Evolutionary conservation across 805 yeast genomes (phyloP).

Genomic region (Maudiozyma barnettii): DNA sequence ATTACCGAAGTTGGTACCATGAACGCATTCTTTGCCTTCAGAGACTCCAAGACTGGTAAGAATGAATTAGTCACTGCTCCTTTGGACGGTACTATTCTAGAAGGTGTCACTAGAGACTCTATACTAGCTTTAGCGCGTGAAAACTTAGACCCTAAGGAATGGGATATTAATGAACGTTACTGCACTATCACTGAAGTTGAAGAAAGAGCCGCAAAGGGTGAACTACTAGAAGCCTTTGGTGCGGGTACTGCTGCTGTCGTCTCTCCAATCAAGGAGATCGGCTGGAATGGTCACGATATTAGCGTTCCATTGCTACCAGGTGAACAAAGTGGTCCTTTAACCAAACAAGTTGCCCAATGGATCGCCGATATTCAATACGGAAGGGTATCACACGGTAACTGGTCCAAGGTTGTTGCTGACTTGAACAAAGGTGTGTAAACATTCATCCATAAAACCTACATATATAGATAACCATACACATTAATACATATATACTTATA

Average conservation of each 20-base stretch:
- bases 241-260: constrained; percentile 98
- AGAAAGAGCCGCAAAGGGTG: constrained; percentile 67
- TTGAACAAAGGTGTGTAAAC: constrained; percentile 4
- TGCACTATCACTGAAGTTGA: constrained; percentile 71
- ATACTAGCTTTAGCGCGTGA: constrained; percentile 66
- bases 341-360: constrained; percentile 73
- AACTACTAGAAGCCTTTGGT: constrained; percentile 88
- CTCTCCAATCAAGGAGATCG: constrained; percentile 80
- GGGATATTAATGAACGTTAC: constrained; percentile 78
- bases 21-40: constrained; percentile 85
- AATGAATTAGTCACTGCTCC: constrained; percentile 93
- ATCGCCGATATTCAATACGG: constrained; percentile 87
- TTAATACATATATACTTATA: neutral
- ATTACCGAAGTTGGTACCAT: constrained; percentile 96
- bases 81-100: constrained; percentile 90
- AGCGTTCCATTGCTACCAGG: constrained; percentile 71
- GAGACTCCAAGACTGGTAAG: constrained; percentile 60
- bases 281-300: constrained; percentile 64
- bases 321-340: constrained; percentile 66
- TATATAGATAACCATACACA: neutral
- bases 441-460: no score
- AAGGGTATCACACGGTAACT: constrained; percentile 49
- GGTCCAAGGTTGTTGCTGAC: constrained; percentile 32
- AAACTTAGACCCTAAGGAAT: constrained; percentile 60
- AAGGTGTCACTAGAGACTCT: constrained; percentile 93